Evolutionary conservation across 805 yeast species (phyloP), one percentile per base, ranked within the genome.

Genomic region (Naumovozyma baii): DNA sequence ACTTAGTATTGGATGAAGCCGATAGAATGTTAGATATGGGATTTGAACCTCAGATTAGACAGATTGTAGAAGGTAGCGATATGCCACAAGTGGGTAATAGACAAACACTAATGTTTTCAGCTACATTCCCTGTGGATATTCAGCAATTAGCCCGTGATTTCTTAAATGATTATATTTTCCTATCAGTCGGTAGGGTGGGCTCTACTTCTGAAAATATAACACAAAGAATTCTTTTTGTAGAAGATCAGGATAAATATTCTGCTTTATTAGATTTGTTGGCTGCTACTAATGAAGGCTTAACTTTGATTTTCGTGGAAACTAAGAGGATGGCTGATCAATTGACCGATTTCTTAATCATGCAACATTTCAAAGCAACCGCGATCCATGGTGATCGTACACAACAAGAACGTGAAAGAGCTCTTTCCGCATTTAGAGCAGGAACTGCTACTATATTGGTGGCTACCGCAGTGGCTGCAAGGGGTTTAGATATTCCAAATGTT

Each of bases 11-110:
- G 51, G 97, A 88, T 68, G 98, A 90, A 73, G 98, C 98, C 59
- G 98, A 90, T 70, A 83, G 97, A 73, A 92, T 90, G 97, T 78
- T 90, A 70, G 97, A 90, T 77, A 90, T 92, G 97, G 98, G 98
- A 74, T 92, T 92, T 71, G 97, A 90, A 72, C 96, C 96, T 48
- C 97, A 92, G 74, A 92, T 90, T 63, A 84, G 97, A 75, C 83
- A 87, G 65, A 88, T 90, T 59, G 97, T 92, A 45, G 92, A 88
- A 67, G 94, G 82, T 49, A 87, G 92, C 72, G 96, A 86, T 66
- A 90, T 90, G 97, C 97, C 97, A 46, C 78, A 71, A 48, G 92
- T 83, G 41, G 69, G 73, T 44, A 72, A 80, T 54, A 82, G 97
- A 70, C 97, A 92, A 70, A 92, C 97, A 22, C 77, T 92, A 59